Evolutionary conservation across 2,329 filamentous ascomycete species (phyloP).

Genomic region (Aspergillus tamarii): DNA sequence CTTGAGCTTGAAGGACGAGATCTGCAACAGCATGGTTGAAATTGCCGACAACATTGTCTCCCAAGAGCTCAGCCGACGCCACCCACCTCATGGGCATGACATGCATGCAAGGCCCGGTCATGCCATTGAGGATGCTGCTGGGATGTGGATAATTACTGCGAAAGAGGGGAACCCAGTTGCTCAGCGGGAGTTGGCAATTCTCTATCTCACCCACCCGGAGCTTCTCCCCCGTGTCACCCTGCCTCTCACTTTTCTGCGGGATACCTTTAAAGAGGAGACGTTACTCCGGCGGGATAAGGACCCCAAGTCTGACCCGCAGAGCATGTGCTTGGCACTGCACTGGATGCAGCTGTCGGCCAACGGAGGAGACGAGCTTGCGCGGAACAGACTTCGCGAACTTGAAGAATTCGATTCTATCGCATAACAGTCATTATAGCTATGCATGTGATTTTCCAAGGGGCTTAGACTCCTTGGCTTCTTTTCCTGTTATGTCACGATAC

Average conservation of each 20-base stretch:
- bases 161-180: slow-evolving; percentile 88
- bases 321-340: slow-evolving; percentile 93
- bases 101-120: slow-evolving; percentile 34
- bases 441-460: slow-evolving; percentile 27
- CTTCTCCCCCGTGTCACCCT: slow-evolving; percentile 77
- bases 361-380: slow-evolving; percentile 84
- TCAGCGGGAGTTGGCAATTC: slow-evolving; percentile 88
- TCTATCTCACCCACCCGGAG: slow-evolving; percentile 91
- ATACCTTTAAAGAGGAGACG: slow-evolving; percentile 87
- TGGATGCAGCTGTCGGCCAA: slow-evolving; percentile 92
- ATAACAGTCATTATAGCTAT: slow-evolving; percentile 36
- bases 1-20: slow-evolving; percentile 83
- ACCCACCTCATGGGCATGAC: slow-evolving; percentile 34
- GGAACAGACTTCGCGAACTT: slow-evolving; percentile 76
- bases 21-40: slow-evolving; percentile 82
- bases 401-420: slow-evolving; percentile 64
- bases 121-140: slow-evolving; percentile 72
- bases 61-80: slow-evolving; percentile 50
- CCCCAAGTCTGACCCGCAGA: slow-evolving; percentile 75
- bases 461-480: neutral
- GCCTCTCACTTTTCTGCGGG: slow-evolving; percentile 79
- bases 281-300: slow-evolving; percentile 69
- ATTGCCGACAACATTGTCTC: slow-evolving; percentile 71
- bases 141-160: slow-evolving; percentile 90
- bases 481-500: slow-evolving; percentile 21